These are phyloP conservation scores for Yamadazyma taylorii DNA, from an alignment of 1,139 yeast genomes.

Conservation along the genomic window DNA sequence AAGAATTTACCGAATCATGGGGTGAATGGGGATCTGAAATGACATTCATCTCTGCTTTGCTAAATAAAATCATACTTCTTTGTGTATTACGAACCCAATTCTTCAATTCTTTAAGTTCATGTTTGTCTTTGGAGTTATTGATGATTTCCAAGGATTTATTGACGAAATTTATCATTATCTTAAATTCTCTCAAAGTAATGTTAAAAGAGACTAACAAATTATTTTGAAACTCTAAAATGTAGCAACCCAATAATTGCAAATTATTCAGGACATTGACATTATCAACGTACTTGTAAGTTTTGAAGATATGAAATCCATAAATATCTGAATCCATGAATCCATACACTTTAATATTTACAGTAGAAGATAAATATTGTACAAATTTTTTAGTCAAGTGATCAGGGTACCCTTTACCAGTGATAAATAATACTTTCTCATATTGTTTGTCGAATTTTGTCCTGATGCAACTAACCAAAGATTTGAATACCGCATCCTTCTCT, in stretches of 20 bases:
- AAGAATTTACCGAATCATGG: not conserved
- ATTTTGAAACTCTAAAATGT: constrained; percentile 37
- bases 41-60: constrained; percentile 61
- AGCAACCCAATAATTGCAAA: constrained; percentile 26
- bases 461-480: constrained; percentile 27
- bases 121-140: constrained; percentile 3
- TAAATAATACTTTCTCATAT: constrained; percentile 27
- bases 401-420: constrained; percentile 74
- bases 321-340: constrained; percentile 60
- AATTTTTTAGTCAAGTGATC: constrained; percentile 31
- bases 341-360: constrained; percentile 32
- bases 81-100: constrained; percentile 48
- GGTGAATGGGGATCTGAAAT: constrained; percentile 1
- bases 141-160: constrained; percentile 5
- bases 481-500: constrained; percentile 65
- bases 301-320: constrained; percentile 63
- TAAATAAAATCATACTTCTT: constrained; percentile 49
- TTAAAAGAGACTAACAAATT: constrained; percentile 28
- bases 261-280: constrained; percentile 2
- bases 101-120: constrained; percentile 5
- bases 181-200: constrained; percentile 34
- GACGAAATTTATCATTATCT: constrained; percentile 29
- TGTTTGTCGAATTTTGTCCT: not conserved
- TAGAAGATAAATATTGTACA: constrained; percentile 16
- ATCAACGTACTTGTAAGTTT: constrained; percentile 26